phyloP scores from a whole-genome alignment of 1,284 basidiomycete genomes.

The Marasmius tenuissimus region DNA sequence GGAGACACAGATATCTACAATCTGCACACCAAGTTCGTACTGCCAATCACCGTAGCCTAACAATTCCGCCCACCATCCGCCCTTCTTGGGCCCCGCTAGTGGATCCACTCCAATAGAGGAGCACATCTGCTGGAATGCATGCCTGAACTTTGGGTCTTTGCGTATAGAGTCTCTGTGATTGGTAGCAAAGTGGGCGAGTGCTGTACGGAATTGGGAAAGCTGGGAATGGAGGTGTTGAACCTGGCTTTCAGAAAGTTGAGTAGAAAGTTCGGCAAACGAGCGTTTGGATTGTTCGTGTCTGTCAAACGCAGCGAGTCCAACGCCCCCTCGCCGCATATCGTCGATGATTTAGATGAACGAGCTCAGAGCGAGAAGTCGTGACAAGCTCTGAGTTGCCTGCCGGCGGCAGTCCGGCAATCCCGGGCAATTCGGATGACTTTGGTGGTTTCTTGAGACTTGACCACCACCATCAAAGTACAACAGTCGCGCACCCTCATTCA shows the following conservation, averaged over 20 bases:
- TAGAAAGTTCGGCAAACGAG: constrained; percentile 81
- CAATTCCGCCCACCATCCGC: constrained; percentile 90
- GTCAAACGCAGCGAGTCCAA: constrained; percentile 76
- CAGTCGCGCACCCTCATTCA: background rate
- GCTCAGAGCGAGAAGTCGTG: background rate
- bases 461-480: background rate
- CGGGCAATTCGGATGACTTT: background rate
- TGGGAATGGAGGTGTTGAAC: constrained; percentile 80
- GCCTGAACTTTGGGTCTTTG: constrained; percentile 84
- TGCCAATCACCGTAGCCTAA: constrained; percentile 93
- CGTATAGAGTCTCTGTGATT: constrained; percentile 86
- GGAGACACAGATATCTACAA: constrained; percentile 94
- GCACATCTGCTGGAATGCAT: constrained; percentile 97
- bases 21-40: constrained; percentile 94
- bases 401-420: background rate
- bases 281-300: constrained; percentile 70
- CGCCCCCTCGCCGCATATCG: constrained; percentile 55
- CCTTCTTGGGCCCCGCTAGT: constrained; percentile 79
- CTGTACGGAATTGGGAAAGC: constrained; percentile 81
- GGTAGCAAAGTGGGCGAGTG: constrained; percentile 80
- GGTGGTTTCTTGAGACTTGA: too few species aligned
- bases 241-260: constrained; percentile 75
- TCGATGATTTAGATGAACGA: background rate
- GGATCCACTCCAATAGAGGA: constrained; percentile 94
- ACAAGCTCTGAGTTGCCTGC: background rate